phyloP scores from a whole-genome alignment of 2,329 filamentous ascomycete genomes.

The Cercospora sp. region DNA sequence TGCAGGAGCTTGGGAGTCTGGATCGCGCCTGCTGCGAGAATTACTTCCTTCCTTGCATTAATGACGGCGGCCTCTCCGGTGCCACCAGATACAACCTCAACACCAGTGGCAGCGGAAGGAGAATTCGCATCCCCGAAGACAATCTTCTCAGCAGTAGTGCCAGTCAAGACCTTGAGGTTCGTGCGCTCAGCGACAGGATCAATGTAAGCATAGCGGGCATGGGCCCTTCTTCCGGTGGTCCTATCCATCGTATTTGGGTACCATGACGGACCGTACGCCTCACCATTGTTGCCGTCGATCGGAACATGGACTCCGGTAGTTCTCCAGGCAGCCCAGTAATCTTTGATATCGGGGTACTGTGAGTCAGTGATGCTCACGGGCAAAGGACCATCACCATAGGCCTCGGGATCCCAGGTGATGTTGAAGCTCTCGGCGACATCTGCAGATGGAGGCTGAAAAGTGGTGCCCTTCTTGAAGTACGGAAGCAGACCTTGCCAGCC shows the following conservation, averaged over 20 bases:
- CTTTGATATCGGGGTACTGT: background rate
- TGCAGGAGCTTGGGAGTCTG: slow-evolving; percentile 61
- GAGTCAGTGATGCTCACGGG: background rate
- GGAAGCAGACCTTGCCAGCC: slow-evolving; percentile 23
- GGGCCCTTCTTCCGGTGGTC: background rate
- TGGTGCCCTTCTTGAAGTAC: slow-evolving; percentile 28
- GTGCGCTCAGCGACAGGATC: slow-evolving; percentile 34
- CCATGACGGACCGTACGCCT: slow-evolving; percentile 3
- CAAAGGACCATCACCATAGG: slow-evolving; percentile 14
- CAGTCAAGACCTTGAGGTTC: slow-evolving; percentile 31
- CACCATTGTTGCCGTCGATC: slow-evolving; percentile 4
- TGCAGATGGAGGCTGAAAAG: slow-evolving; percentile 8
- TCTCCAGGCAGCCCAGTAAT: background rate
- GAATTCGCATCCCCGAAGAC: slow-evolving; percentile 20
- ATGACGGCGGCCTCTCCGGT: slow-evolving; percentile 33
- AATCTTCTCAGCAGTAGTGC: slow-evolving; percentile 6
- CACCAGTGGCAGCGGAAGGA: slow-evolving; percentile 37
- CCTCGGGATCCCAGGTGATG: slow-evolving; percentile 18
- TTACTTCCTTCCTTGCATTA: slow-evolving; percentile 50
- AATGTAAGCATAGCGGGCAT: slow-evolving; percentile 30
- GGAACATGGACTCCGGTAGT: background rate
- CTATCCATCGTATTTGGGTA: slow-evolving; percentile 3
- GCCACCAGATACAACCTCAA: slow-evolving; percentile 44
- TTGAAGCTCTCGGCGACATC: slow-evolving; percentile 26
- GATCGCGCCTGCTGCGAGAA: slow-evolving; percentile 59